Percentiles rank a stretch among this genome's conserved stretches.
Conservation (phyloP, 371 early-diverging fungal genomes). For the Mortierella sp. region DNA sequence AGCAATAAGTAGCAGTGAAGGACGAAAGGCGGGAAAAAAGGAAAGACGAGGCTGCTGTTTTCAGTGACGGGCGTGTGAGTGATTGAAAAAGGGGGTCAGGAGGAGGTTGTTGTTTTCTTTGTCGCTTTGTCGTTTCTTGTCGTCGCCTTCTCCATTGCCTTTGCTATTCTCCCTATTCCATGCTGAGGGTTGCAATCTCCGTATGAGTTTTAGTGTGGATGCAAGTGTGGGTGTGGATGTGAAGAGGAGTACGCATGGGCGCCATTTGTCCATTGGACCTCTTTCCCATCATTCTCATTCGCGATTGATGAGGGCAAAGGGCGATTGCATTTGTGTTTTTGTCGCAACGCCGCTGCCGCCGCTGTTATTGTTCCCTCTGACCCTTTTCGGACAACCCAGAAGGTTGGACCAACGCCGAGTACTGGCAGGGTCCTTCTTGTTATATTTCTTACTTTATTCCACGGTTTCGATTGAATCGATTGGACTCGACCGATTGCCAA, state of each 20-base stretch:
- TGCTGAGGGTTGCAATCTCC: neutral
- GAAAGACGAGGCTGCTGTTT: neutral
- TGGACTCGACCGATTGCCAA: neutral
- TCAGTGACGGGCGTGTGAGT: neutral
- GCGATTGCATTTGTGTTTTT: neutral
- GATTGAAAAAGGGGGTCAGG: neutral
- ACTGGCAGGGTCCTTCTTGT: constrained; percentile 4
- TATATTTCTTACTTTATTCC: neutral
- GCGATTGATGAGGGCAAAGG: neutral
- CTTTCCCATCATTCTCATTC: constrained; percentile 6
- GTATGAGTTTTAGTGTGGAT: neutral
- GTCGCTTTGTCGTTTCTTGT: neutral
- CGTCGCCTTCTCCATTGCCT: neutral
- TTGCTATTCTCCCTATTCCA: neutral
- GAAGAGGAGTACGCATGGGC: neutral
- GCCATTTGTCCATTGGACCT: neutral
- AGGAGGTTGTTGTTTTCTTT: neutral
- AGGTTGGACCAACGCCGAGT: constrained; percentile 4
- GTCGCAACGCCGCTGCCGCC: neutral
- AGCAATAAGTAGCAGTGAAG: too few species aligned
- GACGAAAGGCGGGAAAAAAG: constrained; percentile 6
- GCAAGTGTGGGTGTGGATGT: neutral
- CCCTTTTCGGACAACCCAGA: neutral
- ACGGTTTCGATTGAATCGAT: neutral
- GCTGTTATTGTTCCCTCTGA: neutral